These are phyloP conservation scores for Jatropha multifida DNA, from an alignment of 441 rosid species.

Conservation along the genomic window DNA sequence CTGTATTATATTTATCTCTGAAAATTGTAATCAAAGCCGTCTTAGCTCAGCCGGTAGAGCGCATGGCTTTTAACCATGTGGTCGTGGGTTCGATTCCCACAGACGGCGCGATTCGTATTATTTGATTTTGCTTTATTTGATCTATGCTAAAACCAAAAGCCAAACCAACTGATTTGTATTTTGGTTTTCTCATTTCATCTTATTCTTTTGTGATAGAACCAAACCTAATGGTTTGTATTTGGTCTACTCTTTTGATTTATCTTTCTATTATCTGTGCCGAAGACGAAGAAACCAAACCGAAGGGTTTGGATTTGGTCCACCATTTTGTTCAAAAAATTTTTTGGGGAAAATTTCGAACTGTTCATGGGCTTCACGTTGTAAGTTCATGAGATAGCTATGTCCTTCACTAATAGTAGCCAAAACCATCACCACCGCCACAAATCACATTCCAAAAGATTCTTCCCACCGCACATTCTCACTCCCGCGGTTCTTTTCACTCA, in stretches of 20 bases:
- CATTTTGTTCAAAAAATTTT: too few relatives aligned
- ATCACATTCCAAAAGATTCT: constrained; percentile 23
- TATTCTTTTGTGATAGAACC: too few relatives aligned
- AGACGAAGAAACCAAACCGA: too few relatives aligned
- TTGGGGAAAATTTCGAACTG: constrained; percentile 11
- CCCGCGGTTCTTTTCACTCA: neutral
- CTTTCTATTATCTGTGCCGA: too few relatives aligned
- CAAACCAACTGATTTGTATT: too few relatives aligned
- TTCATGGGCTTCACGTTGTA: constrained; percentile 61
- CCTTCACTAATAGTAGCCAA: constrained; percentile 14
- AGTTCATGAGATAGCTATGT: constrained; percentile 40
- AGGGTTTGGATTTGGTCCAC: neutral
- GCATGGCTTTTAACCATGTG: constrained; percentile 47
- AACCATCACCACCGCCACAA: constrained; percentile 5
- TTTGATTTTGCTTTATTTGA: too few relatives aligned
- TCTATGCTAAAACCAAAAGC: too few relatives aligned
- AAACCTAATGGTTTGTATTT: too few relatives aligned
- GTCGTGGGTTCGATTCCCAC: constrained; percentile 48
- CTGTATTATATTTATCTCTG: too few relatives aligned
- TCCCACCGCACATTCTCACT: constrained; percentile 29
- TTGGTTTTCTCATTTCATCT: too few relatives aligned
- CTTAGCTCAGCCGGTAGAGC: constrained; percentile 50
- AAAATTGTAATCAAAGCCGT: constrained; percentile 19
- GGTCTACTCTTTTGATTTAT: too few relatives aligned
- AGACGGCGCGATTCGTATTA: constrained; percentile 27